Base-by-base conservation (phyloP, 2,329 filamentous ascomycete genomes). In the Colletotrichum costaricense region DNA sequence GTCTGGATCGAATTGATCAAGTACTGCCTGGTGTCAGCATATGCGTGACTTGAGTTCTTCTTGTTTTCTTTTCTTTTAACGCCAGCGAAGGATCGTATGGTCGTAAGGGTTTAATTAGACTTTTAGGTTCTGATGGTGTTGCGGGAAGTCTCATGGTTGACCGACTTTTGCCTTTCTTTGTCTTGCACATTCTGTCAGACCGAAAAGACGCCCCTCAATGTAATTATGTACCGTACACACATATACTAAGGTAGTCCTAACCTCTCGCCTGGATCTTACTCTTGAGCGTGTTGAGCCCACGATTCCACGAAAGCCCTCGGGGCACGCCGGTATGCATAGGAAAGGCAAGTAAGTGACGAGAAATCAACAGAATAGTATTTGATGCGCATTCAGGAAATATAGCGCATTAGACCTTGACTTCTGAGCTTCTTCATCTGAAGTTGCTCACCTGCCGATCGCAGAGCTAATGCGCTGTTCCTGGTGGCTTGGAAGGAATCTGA, bases 341-440 rank as follows among this genome's bases (percentile, higher is more conserved):
- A 2, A 38, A 38, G 35, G 14, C 14, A 38, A 16, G 14, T 7
- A 3, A 38, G 14, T 5, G 35, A 38, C 0, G 12, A 38, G 35
- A 2, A 14, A 38, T 38, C 35, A 16, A 16, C 4, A 16, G 1
- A 16, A 38, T 7, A 3, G 14, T 16, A 38, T 38, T 1, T 5
- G 12, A 38, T 38, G 12, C 5, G 35, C 12, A 16, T 5, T 7
- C 0, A 19, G 0, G 6, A 9, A 8, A 0, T 0, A n/a, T n/a
- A 4, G 7, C 6, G 19, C 3, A 19, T 1, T 49, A 7, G 5
- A 8, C 5, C 16, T n/a, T 3, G 16, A 7, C 0, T 1, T n/a
- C 16, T 46, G 2, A 16, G 14, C 14, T 42, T 7, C 14, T 16
- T 6, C 16, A 6, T 16, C 38, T 38, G 42, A n/a, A 19, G 5